Evolutionary conservation across 441 rosid genomes (phyloP), one percentile per base, ranked within the genome.

Genomic region (Rhodomyrtus psidioides): DNA sequence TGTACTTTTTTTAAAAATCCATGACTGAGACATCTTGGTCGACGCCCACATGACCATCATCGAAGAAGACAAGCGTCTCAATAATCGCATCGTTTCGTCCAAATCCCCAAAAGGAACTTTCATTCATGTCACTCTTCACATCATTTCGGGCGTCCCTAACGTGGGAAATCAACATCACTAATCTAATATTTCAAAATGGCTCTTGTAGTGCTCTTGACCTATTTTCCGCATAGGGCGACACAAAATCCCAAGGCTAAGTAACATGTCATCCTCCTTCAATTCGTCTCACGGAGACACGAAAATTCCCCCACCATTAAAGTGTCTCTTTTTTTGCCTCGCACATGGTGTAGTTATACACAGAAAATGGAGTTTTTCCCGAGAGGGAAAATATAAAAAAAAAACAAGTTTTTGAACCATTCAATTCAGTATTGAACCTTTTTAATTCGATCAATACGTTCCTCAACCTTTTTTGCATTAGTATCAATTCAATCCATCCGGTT

Each of bases 31-130:
- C 53, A 51, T 10, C 75, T 62, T 16, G 42, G 23, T 30, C 75
- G 75, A 62, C 75, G 74, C 42, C 42, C 3, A 9, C 74, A 62
- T 62, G 75, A 4, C 75, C 75, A 8, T 30, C 44, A 19, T 70
- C 49, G 79, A 70, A 70, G 49, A 70, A 70, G 49, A 70, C 79
- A 70, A 39, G 49, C 49, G 15, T 42, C 79, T 39, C 9, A 21
- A 21, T 19, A 39, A 70, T 21, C 49, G 49, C 7, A 34, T 12
- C 13, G 4, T 10, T 49, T 49, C 51, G 3, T 83, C 90, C 91
- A 89, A 88, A 90, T 89, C 89, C 89, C 91, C 90, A 62, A 89
- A 39, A 79, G 82, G 87, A 89, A 84, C 75, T 85, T 87, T 83
- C 91, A 85, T 89, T 88, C 84, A 88, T 86, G 89, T 12, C 26